These are phyloP conservation scores for Leucaena leucocephala DNA, from an alignment of 306 rosid species.

Conservation along the genomic window DNA sequence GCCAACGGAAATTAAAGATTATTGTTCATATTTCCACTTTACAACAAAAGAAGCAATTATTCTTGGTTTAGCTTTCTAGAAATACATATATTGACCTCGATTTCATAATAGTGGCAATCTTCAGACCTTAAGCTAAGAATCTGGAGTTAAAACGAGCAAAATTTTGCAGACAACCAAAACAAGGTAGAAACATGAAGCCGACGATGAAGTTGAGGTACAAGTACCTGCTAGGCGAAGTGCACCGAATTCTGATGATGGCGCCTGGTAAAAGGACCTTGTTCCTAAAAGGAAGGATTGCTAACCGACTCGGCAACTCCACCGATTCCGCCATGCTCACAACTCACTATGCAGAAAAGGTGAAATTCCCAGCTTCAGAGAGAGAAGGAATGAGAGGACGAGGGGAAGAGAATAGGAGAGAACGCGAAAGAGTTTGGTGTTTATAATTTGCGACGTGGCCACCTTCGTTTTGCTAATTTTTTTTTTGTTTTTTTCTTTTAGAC, in stretches of 20 bases:
- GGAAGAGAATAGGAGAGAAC: background rate
- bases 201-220: background rate
- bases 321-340: constrained; percentile 72
- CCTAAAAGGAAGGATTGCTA: constrained; percentile 95
- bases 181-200: background rate
- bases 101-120: background rate
- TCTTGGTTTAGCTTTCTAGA: background rate
- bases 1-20: background rate
- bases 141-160: constrained; percentile 2
- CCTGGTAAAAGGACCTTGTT: constrained; percentile 98
- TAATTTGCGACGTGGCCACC: background rate
- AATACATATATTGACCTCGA: background rate
- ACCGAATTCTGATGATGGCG: constrained; percentile 93
- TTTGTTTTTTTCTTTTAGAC: too few relatives aligned
- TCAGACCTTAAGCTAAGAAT: background rate
- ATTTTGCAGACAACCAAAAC: background rate
- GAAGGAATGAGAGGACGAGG: background rate
- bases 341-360: constrained; percentile 10
- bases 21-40: background rate
- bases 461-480: background rate
- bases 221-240: constrained; percentile 96
- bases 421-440: background rate
- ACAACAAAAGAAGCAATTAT: constrained; percentile 1
- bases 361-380: constrained; percentile 22
- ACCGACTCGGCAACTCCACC: constrained; percentile 88